Conservation (phyloP, 2,329 filamentous ascomycete genomes). For the Colletotrichum siamense region DNA sequence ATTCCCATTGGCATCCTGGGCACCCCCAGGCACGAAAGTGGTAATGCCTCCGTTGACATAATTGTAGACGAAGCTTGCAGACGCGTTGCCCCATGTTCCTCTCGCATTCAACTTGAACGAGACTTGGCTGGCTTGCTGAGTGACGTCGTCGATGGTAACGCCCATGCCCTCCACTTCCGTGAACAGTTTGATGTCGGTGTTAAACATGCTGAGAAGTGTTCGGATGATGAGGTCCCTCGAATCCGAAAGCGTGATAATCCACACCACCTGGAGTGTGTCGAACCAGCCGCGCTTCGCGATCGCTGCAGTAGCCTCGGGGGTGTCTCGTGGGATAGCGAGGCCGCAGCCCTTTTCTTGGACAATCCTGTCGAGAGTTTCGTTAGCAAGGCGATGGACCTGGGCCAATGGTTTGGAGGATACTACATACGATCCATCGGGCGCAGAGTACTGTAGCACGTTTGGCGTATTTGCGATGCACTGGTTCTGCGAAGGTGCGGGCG, state of each 20-base stretch:
- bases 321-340: not conserved
- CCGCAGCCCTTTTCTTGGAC: not conserved
- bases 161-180: not conserved
- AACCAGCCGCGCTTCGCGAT: not conserved
- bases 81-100: not conserved
- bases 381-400: not conserved
- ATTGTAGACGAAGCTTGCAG: not conserved
- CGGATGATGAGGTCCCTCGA: not conserved
- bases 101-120: not conserved
- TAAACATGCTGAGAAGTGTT: not conserved
- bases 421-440: not conserved
- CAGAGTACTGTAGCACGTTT: not conserved
- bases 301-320: not conserved
- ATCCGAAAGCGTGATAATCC: not conserved
- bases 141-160: not conserved
- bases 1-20: not conserved
- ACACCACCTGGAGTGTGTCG: not conserved
- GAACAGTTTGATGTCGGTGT: not conserved
- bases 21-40: not conserved
- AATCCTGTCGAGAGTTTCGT: not conserved
- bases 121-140: not conserved
- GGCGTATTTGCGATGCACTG: not conserved
- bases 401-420: accelerated
- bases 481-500: not conserved
- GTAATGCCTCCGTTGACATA: not conserved